Conservation (phyloP, 768 basidiomycete species). For the Astraeus odoratus region DNA sequence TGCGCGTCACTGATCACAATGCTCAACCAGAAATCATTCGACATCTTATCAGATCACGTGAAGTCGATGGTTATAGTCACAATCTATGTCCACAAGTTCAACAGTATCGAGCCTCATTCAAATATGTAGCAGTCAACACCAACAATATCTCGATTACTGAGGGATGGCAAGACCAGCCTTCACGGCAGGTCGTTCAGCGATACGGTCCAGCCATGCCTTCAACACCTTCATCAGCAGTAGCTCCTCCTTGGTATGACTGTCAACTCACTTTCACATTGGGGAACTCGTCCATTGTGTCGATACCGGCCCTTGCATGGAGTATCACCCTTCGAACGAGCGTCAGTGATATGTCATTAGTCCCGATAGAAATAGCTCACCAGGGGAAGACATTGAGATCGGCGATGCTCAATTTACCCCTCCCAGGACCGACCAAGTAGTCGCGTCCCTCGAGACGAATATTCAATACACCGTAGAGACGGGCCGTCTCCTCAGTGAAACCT, state of each 20-base stretch:
- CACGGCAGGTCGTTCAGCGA: conserved; percentile 17
- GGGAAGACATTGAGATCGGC: conserved; percentile 67
- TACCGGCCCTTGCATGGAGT: conserved; percentile 38
- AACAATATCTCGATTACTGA: too few species aligned
- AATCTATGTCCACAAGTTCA: not conserved
- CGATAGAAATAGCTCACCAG: conserved; percentile 38
- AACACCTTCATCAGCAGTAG: not conserved
- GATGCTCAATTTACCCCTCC: conserved; percentile 56
- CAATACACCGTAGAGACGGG: conserved; percentile 76
- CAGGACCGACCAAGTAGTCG: conserved; percentile 77
- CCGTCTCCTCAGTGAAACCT: conserved; percentile 79
- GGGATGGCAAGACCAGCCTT: conserved; percentile 18
- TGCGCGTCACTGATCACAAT: too few species aligned
- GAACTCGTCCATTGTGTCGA: conserved; percentile 54
- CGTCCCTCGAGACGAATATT: conserved; percentile 67
- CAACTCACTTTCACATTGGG: conserved; percentile 50
- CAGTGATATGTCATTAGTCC: not conserved
- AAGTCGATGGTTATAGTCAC: not conserved
- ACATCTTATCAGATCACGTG: conserved; percentile 4
- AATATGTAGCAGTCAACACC: too few species aligned
- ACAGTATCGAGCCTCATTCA: too few species aligned
- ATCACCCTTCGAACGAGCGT: conserved; percentile 43
- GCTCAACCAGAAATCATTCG: too few species aligned
- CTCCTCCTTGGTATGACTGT: not conserved
- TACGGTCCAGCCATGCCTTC: conserved; percentile 27